Percentiles rank a stretch among this genome's conserved stretches.
Evolutionary conservation across 306 rosid species (phyloP).

Genomic region (Albizia julibrissin): DNA sequence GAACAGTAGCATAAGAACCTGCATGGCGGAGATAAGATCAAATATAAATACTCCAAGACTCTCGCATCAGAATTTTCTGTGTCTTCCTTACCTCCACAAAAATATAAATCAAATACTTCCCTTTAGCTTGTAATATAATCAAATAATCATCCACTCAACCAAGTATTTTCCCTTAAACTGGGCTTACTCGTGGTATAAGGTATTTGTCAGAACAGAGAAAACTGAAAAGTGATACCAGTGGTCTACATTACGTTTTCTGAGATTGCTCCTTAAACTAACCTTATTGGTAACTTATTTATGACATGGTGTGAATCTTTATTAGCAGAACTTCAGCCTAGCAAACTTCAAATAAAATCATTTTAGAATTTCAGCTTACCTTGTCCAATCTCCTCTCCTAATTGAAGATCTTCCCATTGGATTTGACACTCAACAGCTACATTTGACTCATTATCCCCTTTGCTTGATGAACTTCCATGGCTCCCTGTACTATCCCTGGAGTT

Average conservation of each 20-base stretch:
- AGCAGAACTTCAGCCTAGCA: not conserved
- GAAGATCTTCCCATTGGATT: not conserved
- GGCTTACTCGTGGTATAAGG: not conserved
- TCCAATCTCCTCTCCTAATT: not conserved
- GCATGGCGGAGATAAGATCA: constrained; percentile 30
- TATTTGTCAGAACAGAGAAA: too few species aligned
- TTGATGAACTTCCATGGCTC: not conserved
- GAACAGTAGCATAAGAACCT: constrained; percentile 72
- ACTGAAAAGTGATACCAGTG: too few species aligned
- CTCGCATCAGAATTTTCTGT: not conserved
- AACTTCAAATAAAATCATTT: not conserved
- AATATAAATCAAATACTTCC: constrained; percentile 24
- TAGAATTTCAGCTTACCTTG: not conserved
- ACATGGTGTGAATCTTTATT: too few species aligned
- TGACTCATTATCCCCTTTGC: not conserved
- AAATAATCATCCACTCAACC: constrained; percentile 2
- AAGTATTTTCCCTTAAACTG: not conserved
- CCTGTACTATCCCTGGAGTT: not conserved
- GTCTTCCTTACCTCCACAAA: not conserved
- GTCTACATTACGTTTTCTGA: too few species aligned
- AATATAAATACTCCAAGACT: not conserved
- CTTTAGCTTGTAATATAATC: not conserved
- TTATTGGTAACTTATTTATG: too few species aligned
- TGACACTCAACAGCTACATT: not conserved
- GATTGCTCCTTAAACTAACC: too few species aligned